Percentiles rank a stretch among this genome's conserved stretches.
Evolutionary conservation across 495 filamentous ascomycete genomes (phyloP).

Genomic region (Annulohypoxylon moriforme): DNA sequence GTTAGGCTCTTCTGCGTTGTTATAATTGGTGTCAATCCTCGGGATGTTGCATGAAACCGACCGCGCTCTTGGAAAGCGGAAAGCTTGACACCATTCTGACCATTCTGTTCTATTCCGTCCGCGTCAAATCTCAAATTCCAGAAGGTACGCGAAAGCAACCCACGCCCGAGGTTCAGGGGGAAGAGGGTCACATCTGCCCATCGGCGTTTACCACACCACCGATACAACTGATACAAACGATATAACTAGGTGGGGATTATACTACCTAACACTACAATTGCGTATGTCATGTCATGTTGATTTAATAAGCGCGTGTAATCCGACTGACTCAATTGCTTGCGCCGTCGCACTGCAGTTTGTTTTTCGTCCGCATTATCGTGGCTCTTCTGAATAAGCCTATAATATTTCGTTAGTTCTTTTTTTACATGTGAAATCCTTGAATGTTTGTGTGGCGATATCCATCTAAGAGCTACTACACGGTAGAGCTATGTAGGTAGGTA

Average conservation of each 20-base stretch:
- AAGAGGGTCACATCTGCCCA: background rate
- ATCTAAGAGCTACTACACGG: background rate
- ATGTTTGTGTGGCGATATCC: background rate
- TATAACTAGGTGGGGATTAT: constrained; percentile 13
- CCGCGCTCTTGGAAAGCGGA: constrained; percentile 53
- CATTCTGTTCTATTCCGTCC: constrained; percentile 35
- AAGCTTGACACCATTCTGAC: no score
- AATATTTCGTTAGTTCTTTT: background rate
- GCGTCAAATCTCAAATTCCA: constrained; percentile 26
- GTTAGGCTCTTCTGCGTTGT: background rate
- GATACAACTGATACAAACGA: background rate
- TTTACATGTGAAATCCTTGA: background rate
- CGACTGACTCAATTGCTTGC: constrained; percentile 13
- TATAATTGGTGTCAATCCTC: constrained; percentile 20
- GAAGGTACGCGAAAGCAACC: constrained; percentile 30
- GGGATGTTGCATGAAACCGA: constrained; percentile 51
- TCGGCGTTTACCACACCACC: constrained; percentile 29
- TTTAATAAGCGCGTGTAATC: constrained; percentile 21
- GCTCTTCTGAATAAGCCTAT: background rate
- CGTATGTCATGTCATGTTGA: constrained; percentile 15
- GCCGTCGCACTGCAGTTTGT: background rate
- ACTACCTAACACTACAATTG: background rate
- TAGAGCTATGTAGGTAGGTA: background rate
- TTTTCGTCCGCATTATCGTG: background rate
- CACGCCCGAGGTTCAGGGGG: constrained; percentile 14